Evolutionary conservation across 257 asterid genomes (phyloP), one percentile per base, ranked within the genome.

Genomic region (Salvia splendens): DNA sequence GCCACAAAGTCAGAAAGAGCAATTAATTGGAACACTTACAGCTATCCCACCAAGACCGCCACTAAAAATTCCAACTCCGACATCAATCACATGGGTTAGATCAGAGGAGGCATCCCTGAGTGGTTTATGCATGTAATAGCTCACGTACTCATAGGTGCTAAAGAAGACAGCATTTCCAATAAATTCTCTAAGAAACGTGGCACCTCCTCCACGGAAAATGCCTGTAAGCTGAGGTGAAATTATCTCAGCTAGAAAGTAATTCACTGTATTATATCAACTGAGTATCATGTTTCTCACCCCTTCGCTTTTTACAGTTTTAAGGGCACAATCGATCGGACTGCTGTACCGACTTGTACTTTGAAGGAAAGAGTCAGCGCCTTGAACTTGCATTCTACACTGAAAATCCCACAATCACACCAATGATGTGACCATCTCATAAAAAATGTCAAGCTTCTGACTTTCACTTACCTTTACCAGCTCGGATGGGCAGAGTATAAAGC

Each of bases 311-410:
- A 89, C 68, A 52, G 97, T 88, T 81, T 75, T 86, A 48, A 86
- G 70, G 52, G 96, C 94, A 74, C 98, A 93, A 67, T 93, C 97
- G 71, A 85, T 81, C 48, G 98, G 90, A 68, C 95, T 68, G 15
- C 68, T 82, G 77, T 87, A 93, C 75, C 87, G 82, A 61, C 80
- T 79, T 68, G 83, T 72, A 61, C 80, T 81, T 11, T 81, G 78
- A 72, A 80, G 62, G 67, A 80, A 53, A 47, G 86, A 79, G 46
- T 83, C 96, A 12, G 82, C 78, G 69, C 95, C 97, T 81, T 93
- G 98, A 82, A 89, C 93, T 82, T 93, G 98, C 92, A 93, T 93
- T 79, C 98, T 85, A 86, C 98, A 88, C 97, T 93, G 98, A 73
- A 92, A 80, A 83, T 69, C 51, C 75, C 79, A 78, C 63, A 77